phyloP scores from a whole-genome alignment of 1,284 basidiomycete genomes.

The Irpex sp. region DNA sequence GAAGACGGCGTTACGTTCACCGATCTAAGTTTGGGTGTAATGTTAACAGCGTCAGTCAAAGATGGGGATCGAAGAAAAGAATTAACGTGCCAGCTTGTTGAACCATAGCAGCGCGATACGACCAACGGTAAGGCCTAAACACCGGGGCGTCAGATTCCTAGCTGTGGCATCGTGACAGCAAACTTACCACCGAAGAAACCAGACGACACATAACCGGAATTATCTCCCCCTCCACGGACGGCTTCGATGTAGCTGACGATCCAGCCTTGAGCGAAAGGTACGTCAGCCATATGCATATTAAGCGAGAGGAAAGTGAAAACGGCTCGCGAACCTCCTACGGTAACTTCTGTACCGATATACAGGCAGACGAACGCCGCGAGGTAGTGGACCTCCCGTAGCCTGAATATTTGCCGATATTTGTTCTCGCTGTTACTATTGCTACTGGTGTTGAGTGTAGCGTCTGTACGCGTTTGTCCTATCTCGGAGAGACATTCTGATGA shows the following conservation, averaged over 20 bases:
- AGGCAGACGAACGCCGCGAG: slow-evolving; percentile 40
- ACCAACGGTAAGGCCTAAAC: slow-evolving; percentile 39
- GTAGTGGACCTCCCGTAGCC: slow-evolving; percentile 32
- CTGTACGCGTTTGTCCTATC: slow-evolving; percentile 25
- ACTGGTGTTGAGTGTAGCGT: background rate
- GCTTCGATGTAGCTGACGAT: slow-evolving; percentile 45
- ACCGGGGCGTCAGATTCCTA: too few relatives aligned
- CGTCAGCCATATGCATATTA: too few relatives aligned
- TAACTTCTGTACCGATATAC: slow-evolving; percentile 45
- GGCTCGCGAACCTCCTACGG: slow-evolving; percentile 34
- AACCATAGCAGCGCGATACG: slow-evolving; percentile 43
- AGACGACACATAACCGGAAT: slow-evolving; percentile 44
- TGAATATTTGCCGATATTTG: slow-evolving; percentile 35
- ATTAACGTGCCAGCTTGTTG: slow-evolving; percentile 40
- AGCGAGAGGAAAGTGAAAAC: too few relatives aligned
- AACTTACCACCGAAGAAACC: slow-evolving; percentile 45
- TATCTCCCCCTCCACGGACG: slow-evolving; percentile 39
- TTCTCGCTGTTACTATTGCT: slow-evolving; percentile 17
- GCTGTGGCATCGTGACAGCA: background rate
- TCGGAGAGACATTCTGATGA: slow-evolving; percentile 28
- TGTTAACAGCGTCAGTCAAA: background rate
- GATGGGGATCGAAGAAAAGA: too few relatives aligned
- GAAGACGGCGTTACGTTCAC: slow-evolving; percentile 36
- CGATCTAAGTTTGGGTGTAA: slow-evolving; percentile 22
- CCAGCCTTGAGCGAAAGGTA: slow-evolving; percentile 26